phyloP scores from a whole-genome alignment of 2,329 filamentous ascomycete species.

The Ilyonectria mors-panacis region DNA sequence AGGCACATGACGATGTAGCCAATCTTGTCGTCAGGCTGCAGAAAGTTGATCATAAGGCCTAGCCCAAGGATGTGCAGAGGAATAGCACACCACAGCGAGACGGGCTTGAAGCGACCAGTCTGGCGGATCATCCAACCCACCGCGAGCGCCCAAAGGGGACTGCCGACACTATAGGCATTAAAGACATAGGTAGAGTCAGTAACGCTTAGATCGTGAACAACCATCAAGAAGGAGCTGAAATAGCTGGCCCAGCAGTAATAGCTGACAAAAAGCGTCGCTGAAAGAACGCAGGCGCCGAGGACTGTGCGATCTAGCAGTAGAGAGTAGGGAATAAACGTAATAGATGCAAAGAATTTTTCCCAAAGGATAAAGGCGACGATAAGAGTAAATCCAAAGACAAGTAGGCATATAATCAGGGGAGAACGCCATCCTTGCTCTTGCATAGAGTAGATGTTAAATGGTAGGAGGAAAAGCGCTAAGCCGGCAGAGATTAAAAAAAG shows the following conservation, averaged over 20 bases:
- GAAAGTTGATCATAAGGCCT: constrained; percentile 70
- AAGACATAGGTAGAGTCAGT: constrained; percentile 64
- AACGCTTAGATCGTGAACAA: constrained; percentile 64
- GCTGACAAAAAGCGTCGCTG: constrained; percentile 56
- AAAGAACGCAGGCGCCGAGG: constrained; percentile 61
- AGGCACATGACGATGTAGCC: constrained; percentile 72
- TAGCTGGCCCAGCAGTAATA: constrained; percentile 65
- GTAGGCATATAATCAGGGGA: constrained; percentile 67
- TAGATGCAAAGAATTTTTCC: constrained; percentile 69
- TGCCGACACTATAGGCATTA: constrained; percentile 64
- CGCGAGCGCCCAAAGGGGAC: constrained; percentile 58
- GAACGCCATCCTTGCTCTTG: constrained; percentile 63
- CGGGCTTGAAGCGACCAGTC: constrained; percentile 68
- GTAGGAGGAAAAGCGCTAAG: constrained; percentile 72
- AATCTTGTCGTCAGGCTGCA: constrained; percentile 64
- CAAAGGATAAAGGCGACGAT: constrained; percentile 69
- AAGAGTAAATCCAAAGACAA: constrained; percentile 69
- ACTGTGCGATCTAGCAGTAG: constrained; percentile 67
- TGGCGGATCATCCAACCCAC: constrained; percentile 64
- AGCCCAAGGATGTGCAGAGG: constrained; percentile 69
- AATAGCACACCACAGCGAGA: constrained; percentile 65
- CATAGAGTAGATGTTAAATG: constrained; percentile 68
- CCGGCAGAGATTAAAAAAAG: constrained; percentile 68
- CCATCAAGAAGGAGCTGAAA: constrained; percentile 67
- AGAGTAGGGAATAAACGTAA: constrained; percentile 69